Evolutionary conservation across 306 rosid species (phyloP), one percentile per base, ranked within the genome.

Genomic region (Cajanus cajan): DNA sequence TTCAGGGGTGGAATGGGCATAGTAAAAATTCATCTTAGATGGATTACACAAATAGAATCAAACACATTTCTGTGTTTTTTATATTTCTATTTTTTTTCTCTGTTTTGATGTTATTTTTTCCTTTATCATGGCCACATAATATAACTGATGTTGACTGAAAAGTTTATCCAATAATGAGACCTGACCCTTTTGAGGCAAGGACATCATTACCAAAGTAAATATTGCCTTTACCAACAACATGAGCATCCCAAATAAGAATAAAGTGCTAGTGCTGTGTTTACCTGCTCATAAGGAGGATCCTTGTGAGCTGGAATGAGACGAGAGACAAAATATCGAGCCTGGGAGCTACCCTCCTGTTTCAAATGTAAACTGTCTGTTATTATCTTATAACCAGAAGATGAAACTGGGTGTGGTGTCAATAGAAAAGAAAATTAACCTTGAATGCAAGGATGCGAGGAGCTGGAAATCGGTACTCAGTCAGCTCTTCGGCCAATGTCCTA

Each of bases 241-340:
- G 50, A 58, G 59, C 40, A 2, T 15, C 82, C 31, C 18, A 7
- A 55, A 25, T 50, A 31, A 68, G 18, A 58, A 41, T 39, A 37
- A 51, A 62, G 33, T 43, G 80, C 16, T 66, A 41, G 64, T 21
- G 62, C 24, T 63, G 69, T 89, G 69, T 89, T 90, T 73, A 89
- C 99, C 97, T 96, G 99, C 85, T 96, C 99, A 70, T 96, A 96
- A 67, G 99, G 98, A 86, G 99, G 99, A 86, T 96, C 99, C 86
- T 89, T 93, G 90, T 96, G 98, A 16, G 98, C 97, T 10, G 98
- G 97, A 68, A 93, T 90, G 81, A 96, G 98, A 55, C 97, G 97
- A 12, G 99, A 91, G 54, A 90, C 97, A 52, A 96, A 93, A 81
- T 93, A 96, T 28, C 99, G 89, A 59, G 98, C 97, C 76, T 90